Percentiles rank a stretch among this genome's conserved stretches.
phyloP scores from a whole-genome alignment of 2,329 filamentous ascomycete genomes.

The Mollisiaceae sp. region DNA sequence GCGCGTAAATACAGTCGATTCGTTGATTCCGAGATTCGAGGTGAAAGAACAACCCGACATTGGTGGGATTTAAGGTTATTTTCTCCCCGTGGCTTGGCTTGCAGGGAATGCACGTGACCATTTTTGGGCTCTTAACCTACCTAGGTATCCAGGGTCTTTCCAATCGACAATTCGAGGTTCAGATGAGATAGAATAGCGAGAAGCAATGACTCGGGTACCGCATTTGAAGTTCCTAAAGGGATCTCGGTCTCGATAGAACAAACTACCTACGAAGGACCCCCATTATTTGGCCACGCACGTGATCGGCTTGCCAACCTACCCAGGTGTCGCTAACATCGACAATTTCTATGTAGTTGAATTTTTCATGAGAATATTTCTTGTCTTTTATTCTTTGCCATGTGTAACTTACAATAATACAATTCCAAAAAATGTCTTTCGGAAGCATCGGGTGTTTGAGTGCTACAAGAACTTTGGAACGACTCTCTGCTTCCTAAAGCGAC shows the following conservation, averaged over 20 bases:
- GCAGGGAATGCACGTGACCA: neutral
- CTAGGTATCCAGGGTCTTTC: neutral
- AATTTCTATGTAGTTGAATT: too few relatives aligned
- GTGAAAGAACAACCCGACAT: neutral
- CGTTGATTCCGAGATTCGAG: neutral
- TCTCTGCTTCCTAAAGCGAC: neutral
- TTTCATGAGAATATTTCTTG: too few relatives aligned
- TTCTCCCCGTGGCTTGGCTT: neutral
- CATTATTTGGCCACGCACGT: too few relatives aligned
- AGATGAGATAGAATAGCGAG: too few relatives aligned
- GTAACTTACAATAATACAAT: neutral
- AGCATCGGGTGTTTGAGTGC: neutral
- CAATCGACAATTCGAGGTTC: too few relatives aligned
- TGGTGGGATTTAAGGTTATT: slow-evolving; percentile 1
- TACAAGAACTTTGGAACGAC: neutral
- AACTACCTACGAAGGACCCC: too few relatives aligned
- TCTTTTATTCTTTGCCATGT: neutral
- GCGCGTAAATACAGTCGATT: neutral
- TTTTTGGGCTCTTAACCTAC: neutral
- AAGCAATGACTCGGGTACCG: too few relatives aligned
- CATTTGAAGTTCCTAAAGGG: too few relatives aligned
- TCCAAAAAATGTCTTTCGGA: neutral
- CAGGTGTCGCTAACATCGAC: too few relatives aligned
- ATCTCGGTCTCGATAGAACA: too few relatives aligned
- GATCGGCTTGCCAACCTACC: too few relatives aligned